phyloP scores from a whole-genome alignment of 163 green algal genomes.

The Prototheca wickerhamii region DNA sequence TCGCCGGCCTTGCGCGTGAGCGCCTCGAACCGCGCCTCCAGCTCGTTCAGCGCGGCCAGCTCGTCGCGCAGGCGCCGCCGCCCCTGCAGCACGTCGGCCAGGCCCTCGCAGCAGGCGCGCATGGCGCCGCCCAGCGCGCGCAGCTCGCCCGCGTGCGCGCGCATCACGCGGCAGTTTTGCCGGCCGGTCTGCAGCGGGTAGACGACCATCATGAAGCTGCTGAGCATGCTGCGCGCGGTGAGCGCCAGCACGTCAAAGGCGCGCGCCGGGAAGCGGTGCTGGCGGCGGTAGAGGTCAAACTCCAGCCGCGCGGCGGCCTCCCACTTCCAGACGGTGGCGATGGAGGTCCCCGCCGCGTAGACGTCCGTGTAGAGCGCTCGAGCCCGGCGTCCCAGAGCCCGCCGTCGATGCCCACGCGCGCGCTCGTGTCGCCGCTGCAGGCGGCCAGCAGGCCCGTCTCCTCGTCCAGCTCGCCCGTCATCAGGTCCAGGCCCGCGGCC shows the following conservation, averaged over 20 bases:
- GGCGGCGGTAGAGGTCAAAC: conserved; percentile 16
- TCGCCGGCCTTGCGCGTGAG: background rate
- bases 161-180: background rate
- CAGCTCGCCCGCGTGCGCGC: background rate
- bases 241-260: conserved; percentile 7
- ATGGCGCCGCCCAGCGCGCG: background rate
- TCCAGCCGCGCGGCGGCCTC: background rate
- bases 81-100: conserved; percentile 9
- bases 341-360: background rate
- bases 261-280: conserved; percentile 6
- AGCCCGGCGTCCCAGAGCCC: conserved; percentile 5
- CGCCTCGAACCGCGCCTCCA: conserved; percentile 6
- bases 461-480: conserved; percentile 1
- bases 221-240: conserved; percentile 2
- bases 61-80: background rate
- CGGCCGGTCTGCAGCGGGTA: conserved; percentile 10
- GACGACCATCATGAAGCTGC: conserved; percentile 13
- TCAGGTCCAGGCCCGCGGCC: background rate
- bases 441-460: conserved; percentile 9
- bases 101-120: background rate
- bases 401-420: conserved; percentile 15
- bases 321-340: background rate
- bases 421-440: conserved; percentile 3
- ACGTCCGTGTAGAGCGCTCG: background rate
- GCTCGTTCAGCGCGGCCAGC: conserved; percentile 4